Conservation (phyloP, 1,284 basidiomycete genomes). For the Naganishia sp. region DNA sequence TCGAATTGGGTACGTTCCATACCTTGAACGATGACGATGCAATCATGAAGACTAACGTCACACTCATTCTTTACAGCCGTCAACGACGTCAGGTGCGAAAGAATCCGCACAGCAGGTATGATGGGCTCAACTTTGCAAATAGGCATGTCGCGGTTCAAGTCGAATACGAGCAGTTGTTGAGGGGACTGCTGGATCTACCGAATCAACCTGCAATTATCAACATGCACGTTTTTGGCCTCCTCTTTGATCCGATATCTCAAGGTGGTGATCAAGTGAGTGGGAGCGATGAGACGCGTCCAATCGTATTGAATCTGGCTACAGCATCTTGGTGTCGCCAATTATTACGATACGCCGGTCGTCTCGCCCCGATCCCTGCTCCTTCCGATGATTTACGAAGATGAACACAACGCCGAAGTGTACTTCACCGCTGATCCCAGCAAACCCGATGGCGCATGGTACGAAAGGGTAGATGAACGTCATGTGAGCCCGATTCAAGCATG, state of each 20-base stretch:
- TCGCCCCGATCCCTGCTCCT: constrained; percentile 6
- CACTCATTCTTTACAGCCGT: constrained; percentile 32
- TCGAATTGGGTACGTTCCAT: constrained; percentile 42
- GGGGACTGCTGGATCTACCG: constrained; percentile 46
- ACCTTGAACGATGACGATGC: neutral
- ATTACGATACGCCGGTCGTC: constrained; percentile 28
- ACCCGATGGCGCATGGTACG: neutral
- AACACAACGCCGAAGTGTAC: constrained; percentile 1
- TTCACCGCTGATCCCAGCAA: constrained; percentile 11
- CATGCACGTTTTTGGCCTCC: constrained; percentile 38
- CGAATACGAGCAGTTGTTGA: constrained; percentile 48
- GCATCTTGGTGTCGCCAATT: constrained; percentile 23
- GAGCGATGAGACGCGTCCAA: no score
- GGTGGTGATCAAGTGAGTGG: constrained; percentile 24
- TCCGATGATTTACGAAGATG: constrained; percentile 16
- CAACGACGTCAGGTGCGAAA: constrained; percentile 42
- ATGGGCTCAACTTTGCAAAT: neutral
- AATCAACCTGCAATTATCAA: constrained; percentile 48
- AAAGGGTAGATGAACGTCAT: constrained; percentile 9
- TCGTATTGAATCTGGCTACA: neutral
- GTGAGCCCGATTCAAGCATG: constrained; percentile 2
- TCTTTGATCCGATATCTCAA: constrained; percentile 20
- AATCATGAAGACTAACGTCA: neutral
- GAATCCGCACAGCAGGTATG: neutral
- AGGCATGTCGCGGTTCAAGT: constrained; percentile 30